phyloP scores from a whole-genome alignment of 139 green algal species.

The Mesotaenium endlicherianum region DNA sequence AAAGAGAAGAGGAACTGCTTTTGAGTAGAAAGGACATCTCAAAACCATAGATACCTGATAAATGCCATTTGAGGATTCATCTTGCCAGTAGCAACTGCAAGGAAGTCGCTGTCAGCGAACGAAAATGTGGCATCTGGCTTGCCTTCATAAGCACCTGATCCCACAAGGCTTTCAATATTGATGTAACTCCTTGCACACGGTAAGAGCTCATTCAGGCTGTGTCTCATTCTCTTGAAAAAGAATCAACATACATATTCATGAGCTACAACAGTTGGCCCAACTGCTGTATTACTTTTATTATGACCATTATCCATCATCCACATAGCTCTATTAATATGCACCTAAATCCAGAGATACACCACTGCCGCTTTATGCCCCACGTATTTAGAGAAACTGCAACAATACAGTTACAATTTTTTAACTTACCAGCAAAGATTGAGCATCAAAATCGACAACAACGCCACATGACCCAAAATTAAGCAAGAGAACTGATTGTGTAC shows the following conservation, averaged over 20 bases:
- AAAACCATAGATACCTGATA: constrained; percentile 38
- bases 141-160: constrained; percentile 14
- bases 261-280: no score
- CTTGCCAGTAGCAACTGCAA: constrained; percentile 48
- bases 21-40: not conserved
- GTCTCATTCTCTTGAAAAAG: no score
- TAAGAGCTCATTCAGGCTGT: no score
- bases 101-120: constrained; percentile 47
- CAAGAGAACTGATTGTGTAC: not conserved
- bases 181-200: no score
- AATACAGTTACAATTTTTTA: not conserved
- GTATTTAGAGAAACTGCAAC: not conserved
- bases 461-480: not conserved
- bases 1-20: constrained; percentile 10
- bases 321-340: no score
- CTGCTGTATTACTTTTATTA: no score
- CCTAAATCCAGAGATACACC: no score
- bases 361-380: not conserved
- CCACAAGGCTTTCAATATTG: no score
- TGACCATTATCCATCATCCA: no score
- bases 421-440: not conserved
- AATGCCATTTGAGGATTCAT: constrained; percentile 54
- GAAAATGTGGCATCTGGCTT: constrained; percentile 52
- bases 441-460: not conserved
- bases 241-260: not conserved